Base-by-base conservation (phyloP, 2,329 filamentous ascomycete species). In the Chlorencoelia australis region DNA sequence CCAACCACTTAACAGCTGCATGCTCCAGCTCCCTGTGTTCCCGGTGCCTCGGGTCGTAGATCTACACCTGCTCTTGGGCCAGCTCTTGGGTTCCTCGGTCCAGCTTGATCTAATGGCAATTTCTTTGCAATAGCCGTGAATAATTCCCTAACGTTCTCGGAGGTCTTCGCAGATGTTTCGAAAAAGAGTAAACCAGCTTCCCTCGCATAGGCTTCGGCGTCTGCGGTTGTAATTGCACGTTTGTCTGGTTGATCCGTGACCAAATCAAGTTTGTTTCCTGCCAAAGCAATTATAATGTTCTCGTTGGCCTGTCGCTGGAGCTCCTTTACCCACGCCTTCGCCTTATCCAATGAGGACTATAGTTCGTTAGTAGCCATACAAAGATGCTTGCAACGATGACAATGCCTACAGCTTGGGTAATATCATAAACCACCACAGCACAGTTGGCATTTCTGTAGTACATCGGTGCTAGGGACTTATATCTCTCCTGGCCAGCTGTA, bases 391-490 rank as follows among this genome's bases (percentile, higher is more conserved):
- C n/a, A n/a, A n/a, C n/a, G n/a, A n/a, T n/a, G n/a, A n/a, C n/a
- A 14, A 20, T 18, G 24, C 52, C 48, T 79, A 98, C 91, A 50
- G 91, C 86, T 75, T 98, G 91, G 57, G 91, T 98, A 58, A 98
- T 96, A 66, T 98, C 91, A 65, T 98, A 98, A 49, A 98, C 91
- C 32, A 98, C 89, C 20, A 98, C 89, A 41, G 93, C 91, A 66
- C 91, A 96, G 75, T 98, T 96, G 52, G 93, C 93, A 61, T 98
- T 98, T 54, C 93, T 73, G 68, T 98, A 98, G 71, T 98, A 98
- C 91, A 98, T 98, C 54, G 91, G 91, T 21, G 91, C 91, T 49
- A 98, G 72, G 9, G 91, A 96, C 72, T 96, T 96, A 75, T 96
- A 98, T 58, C 93, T 79, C 66, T 98, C 91, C 67, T 98, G 91